A percentile compares a stretch with the other conserved stretches of the same genome.
Conservation (phyloP, 768 basidiomycete genomes). For the Hygrophorus pudorinus region DNA sequence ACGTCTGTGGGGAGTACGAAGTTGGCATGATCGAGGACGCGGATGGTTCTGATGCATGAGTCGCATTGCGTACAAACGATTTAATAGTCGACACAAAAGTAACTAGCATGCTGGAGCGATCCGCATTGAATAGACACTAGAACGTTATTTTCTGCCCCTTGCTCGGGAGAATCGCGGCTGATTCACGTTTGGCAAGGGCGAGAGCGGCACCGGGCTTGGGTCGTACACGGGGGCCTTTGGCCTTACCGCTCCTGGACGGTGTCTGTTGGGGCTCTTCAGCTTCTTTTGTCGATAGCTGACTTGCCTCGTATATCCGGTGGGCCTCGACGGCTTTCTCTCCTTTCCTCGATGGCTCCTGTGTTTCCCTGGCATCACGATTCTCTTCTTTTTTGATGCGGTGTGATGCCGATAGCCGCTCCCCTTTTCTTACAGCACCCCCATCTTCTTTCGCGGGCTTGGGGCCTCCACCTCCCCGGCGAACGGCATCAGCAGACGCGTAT, state of each 20-base stretch:
- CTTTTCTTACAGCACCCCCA: too few relatives aligned
- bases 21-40: conserved; percentile 68
- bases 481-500: conserved; percentile 83
- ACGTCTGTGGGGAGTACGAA: conserved; percentile 86
- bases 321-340: conserved; percentile 3
- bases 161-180: conserved; percentile 58
- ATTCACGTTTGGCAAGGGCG: conserved; percentile 67
- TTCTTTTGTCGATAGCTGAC: neutral
- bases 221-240: conserved; percentile 35
- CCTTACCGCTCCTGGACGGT: neutral
- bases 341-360: neutral
- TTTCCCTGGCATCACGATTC: too few relatives aligned
- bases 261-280: neutral
- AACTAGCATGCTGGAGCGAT: too few relatives aligned
- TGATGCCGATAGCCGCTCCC: too few relatives aligned
- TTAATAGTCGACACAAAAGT: neutral
- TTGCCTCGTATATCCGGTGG: neutral
- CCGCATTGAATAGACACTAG: conserved; percentile 23
- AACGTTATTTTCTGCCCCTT: conserved; percentile 70
- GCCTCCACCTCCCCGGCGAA: conserved; percentile 55
- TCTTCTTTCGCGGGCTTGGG: conserved; percentile 6
- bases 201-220: conserved; percentile 74
- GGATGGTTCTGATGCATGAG: neutral
- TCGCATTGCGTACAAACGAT: neutral
- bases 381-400: too few relatives aligned